A percentile compares a stretch with the other conserved stretches of the same genome.
Conservation (phyloP, 176 grass and related monocot species). For the Aegilops tauschii region DNA sequence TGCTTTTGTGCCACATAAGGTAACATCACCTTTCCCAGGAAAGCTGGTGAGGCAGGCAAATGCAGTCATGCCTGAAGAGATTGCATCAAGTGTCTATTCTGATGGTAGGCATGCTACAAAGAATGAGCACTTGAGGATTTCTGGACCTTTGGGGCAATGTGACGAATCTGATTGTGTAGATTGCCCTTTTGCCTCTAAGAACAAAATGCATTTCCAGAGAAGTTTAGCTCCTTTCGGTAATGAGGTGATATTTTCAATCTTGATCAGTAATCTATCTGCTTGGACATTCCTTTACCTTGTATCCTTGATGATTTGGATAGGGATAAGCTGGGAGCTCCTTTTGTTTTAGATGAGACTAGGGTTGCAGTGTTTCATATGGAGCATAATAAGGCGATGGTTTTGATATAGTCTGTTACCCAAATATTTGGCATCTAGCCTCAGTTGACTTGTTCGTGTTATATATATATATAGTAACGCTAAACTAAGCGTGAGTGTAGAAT, state of each 20-base stretch:
- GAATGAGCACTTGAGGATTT: conserved; percentile 69
- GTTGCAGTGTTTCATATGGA: not conserved
- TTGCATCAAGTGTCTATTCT: conserved; percentile 33
- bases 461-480: no score
- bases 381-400: not conserved
- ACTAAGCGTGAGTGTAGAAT: no score
- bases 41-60: conserved; percentile 38
- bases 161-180: conserved; percentile 75
- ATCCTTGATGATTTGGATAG: not conserved
- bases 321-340: not conserved
- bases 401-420: not conserved
- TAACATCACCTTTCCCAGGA: conserved; percentile 21
- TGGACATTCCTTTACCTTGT: not conserved
- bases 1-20: conserved; percentile 24
- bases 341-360: not conserved
- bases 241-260: conserved; percentile 45
- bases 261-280: not conserved
- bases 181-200: conserved; percentile 74
- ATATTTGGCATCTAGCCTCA: not conserved
- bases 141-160: conserved; percentile 70
- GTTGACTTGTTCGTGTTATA: not conserved
- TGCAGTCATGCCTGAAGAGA: conserved; percentile 46
- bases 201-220: conserved; percentile 47
- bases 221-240: conserved; percentile 42
- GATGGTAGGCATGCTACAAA: conserved; percentile 30